phyloP scores from a whole-genome alignment of 1,139 yeast genomes.

The Meyerozyma carpophila region DNA sequence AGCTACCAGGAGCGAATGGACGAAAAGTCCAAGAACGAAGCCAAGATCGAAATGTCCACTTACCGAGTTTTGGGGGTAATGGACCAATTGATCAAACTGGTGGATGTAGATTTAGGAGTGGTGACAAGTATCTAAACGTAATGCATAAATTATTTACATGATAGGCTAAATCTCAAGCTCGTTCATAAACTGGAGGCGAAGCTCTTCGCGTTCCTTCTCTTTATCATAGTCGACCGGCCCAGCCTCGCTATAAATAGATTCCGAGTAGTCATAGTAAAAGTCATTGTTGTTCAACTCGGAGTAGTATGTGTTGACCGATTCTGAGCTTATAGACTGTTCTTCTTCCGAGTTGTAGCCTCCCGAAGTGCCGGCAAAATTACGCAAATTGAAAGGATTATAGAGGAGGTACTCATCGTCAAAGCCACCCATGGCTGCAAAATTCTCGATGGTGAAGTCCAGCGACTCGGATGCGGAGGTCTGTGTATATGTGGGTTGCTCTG shows the following conservation, averaged over 20 bases:
- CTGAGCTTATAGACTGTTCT: slow-evolving; percentile 8
- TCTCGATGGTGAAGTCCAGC: slow-evolving; percentile 1
- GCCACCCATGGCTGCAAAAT: slow-evolving; percentile 3
- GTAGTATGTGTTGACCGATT: slow-evolving; percentile 13
- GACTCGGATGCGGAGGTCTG: neutral
- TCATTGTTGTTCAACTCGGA: slow-evolving; percentile 9
- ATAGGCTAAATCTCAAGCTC: slow-evolving; percentile 17
- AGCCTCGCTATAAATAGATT: slow-evolving; percentile 18
- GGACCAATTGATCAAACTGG: slow-evolving; percentile 34
- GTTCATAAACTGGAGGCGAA: slow-evolving; percentile 33
- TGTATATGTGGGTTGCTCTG: too few species aligned
- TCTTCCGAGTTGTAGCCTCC: slow-evolving; percentile 6
- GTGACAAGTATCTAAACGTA: slow-evolving; percentile 2
- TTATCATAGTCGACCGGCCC: slow-evolving; percentile 23
- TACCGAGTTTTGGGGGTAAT: slow-evolving; percentile 41
- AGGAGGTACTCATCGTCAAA: slow-evolving; percentile 9
- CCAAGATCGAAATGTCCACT: slow-evolving; percentile 35
- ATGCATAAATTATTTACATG: neutral
- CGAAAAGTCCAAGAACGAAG: slow-evolving; percentile 35
- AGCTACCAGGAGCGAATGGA: slow-evolving; percentile 31
- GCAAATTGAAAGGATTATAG: slow-evolving; percentile 8
- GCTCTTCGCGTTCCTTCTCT: slow-evolving; percentile 34
- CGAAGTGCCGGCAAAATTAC: slow-evolving; percentile 1
- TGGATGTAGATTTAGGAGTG: slow-evolving; percentile 31
- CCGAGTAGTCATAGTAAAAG: slow-evolving; percentile 9